Evolutionary conservation across 768 basidiomycete genomes (phyloP), one percentile per base, ranked within the genome.

Genomic region (Rhizopogon vinicolor): DNA sequence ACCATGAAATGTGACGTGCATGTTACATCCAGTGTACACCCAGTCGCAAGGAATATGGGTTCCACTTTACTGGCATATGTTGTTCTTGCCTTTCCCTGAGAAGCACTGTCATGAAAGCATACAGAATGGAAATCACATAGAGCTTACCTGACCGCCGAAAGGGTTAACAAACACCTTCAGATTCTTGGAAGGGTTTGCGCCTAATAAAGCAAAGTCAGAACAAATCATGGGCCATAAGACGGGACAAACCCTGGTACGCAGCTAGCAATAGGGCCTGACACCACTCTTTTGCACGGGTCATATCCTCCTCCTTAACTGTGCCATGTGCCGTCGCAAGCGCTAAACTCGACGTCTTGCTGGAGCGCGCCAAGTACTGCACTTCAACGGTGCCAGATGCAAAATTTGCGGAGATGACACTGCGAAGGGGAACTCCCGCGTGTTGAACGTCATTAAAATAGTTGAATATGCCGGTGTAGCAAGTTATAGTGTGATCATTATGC

Each of bases 151-250:
- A n/a, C 93, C 93, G 50, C 92, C 85, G 53, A 78, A 71, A 8
- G 93, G 93, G 67, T 94, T 95, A 40, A 95, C 76, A 42, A 95
- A 65, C 7, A 93, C 78, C 58, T 84, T 82, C 31, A 95, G 64
- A 18, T 74, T 72, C 44, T 85, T 77, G 49, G 74, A 67, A 19
- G 77, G 82, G 60, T 79, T 78, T n/a, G 81, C 68, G 41, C 81
- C 88, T 77, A 53, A 35, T 35, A 33, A 44, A 58, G 39, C 9
- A 50, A 48, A 51, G 45, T 49, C 35, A 49, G 16, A 52, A 57
- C 18, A 46, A 9, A 35, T 51, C 28, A 44, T n/a, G 42, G 6
- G 13, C 1, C 0, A 41, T 25, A 8, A 7, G 18, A 9, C 14
- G 33, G 4, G 5, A 56, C 57, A 31, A 7, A 72, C 91, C 86